Base-by-base conservation (phyloP, 495 filamentous ascomycete genomes). In the Elaphomyces granulatus region DNA sequence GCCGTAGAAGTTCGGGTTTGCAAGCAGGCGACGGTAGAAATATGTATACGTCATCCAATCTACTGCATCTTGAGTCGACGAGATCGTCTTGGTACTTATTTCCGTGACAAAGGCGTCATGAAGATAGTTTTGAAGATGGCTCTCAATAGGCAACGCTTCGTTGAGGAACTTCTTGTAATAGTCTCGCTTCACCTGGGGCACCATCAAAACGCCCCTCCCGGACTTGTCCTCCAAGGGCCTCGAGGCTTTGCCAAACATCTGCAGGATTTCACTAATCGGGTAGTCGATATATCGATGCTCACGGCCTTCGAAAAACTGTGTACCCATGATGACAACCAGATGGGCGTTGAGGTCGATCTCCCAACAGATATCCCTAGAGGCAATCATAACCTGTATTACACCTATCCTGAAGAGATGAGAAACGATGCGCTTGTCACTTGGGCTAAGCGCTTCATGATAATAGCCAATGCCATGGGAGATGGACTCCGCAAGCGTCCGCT, bases 151-250 rank as follows among this genome's bases (percentile, higher is more conserved):
- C 26, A 96, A 66, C 1, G 90, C 92, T 54, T 99, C 90, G 54
- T 90, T 88, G 43, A 99, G 66, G 70, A 99, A 99, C 61, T 96
- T 96, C 63, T 87, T 87, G 72, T 96, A 96, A 59, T 95, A 99
- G 42, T 94, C 87, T 20, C 88, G 77, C 65, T 92, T 94, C 33
- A 88, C 84, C 14, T 81, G 79, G 3, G 88, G 83, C 3, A 94
- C 78, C 87, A 99, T 94, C 20, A 99, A 64, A 12, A 99, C 83
- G 42, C 88, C 92, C 43, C 81, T 83, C 37, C 85, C 81, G 16
- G 76, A 64, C 42, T 87, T 87, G 52, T 94, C 88, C 44, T 75
- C 59, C 7, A 78, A 72, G 4, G 84, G 69, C 38, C 86, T 80
- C 20, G 81, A 77, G 18, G 90, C 85, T 55, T 86, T 92, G 48